These are phyloP conservation scores for Exserohilum rostratum DNA, from an alignment of 2,329 filamentous ascomycete species.

Conservation along the genomic window DNA sequence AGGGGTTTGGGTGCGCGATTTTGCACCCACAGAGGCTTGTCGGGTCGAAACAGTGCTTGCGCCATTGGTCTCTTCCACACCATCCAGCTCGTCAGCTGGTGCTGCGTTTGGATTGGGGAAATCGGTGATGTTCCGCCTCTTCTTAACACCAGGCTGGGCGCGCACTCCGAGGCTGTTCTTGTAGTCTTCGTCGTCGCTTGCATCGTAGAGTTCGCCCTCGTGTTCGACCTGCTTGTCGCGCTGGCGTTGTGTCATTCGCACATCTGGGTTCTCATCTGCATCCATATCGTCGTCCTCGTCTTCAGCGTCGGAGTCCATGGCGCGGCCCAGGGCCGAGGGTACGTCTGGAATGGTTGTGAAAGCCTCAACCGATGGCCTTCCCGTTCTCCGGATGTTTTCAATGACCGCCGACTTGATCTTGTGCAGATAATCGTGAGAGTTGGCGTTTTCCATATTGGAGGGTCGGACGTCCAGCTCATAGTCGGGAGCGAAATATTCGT, in stretches of 20 bases:
- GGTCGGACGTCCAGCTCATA: slow-evolving; percentile 72
- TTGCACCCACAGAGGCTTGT: slow-evolving; percentile 34
- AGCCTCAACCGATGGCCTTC: slow-evolving; percentile 60
- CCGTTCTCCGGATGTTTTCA: slow-evolving; percentile 69
- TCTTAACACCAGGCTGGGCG: slow-evolving; percentile 55
- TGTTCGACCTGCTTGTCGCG: slow-evolving; percentile 80
- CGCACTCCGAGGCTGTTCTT: slow-evolving; percentile 74
- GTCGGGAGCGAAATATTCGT: slow-evolving; percentile 76
- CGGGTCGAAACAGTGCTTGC: slow-evolving; percentile 38
- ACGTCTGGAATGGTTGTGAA: slow-evolving; percentile 64
- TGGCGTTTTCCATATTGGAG: slow-evolving; percentile 75
- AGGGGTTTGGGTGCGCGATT: slow-evolving; percentile 38
- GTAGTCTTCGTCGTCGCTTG: slow-evolving; percentile 88
- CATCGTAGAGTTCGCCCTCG: slow-evolving; percentile 74
- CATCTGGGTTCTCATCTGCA: slow-evolving; percentile 84
- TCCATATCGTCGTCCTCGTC: slow-evolving; percentile 71
- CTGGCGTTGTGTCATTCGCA: slow-evolving; percentile 77
- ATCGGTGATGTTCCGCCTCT: slow-evolving; percentile 66
- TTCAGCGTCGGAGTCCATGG: slow-evolving; percentile 69
- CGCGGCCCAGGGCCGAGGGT: slow-evolving; percentile 56
- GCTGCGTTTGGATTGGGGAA: slow-evolving; percentile 61
- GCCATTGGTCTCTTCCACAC: slow-evolving; percentile 38
- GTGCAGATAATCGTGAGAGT: slow-evolving; percentile 70
- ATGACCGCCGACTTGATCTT: slow-evolving; percentile 71
- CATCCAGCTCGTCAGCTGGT: slow-evolving; percentile 36